Conservation (phyloP, 805 yeast species). For the Priceomyces carsonii region DNA sequence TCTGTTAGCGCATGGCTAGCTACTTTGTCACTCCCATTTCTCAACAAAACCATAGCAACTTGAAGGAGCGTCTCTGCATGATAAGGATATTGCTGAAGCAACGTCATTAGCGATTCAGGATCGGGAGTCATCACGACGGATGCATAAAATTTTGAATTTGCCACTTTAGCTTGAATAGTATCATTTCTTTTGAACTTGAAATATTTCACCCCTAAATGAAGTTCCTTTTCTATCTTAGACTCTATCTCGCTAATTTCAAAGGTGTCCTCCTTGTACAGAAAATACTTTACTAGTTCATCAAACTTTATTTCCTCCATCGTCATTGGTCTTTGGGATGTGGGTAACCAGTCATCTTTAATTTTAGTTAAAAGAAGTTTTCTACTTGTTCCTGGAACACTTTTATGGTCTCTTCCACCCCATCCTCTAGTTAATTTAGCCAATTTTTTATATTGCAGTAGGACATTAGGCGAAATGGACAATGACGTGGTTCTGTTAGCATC, state of each 20-base stretch:
- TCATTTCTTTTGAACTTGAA: slow-evolving; percentile 52
- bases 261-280: slow-evolving; percentile 35
- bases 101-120: slow-evolving; percentile 65
- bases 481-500: slow-evolving; percentile 80
- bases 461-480: slow-evolving; percentile 66
- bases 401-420: slow-evolving; percentile 82
- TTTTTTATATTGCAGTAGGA: slow-evolving; percentile 61
- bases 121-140: slow-evolving; percentile 75
- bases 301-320: slow-evolving; percentile 54
- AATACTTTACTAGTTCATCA: slow-evolving; percentile 37
- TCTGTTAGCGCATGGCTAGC: slow-evolving; percentile 76
- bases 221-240: slow-evolving; percentile 32
- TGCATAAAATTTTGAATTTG: slow-evolving; percentile 56
- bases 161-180: slow-evolving; percentile 32
- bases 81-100: slow-evolving; percentile 65
- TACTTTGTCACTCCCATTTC: slow-evolving; percentile 73
- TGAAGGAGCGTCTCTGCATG: slow-evolving; percentile 79
- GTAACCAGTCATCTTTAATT: slow-evolving; percentile 79
- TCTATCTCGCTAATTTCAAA: slow-evolving; percentile 26
- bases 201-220: slow-evolving; percentile 48
- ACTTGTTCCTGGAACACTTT: slow-evolving; percentile 71
- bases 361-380: slow-evolving; percentile 69
- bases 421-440: slow-evolving; percentile 62
- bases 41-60: slow-evolving; percentile 67
- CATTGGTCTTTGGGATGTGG: slow-evolving; percentile 62